Percentiles rank a stretch among this genome's conserved stretches.
These are phyloP conservation scores for Sequoiadendron giganteum DNA, from an alignment of 75 land plant genomes.

Conservation along the genomic window DNA sequence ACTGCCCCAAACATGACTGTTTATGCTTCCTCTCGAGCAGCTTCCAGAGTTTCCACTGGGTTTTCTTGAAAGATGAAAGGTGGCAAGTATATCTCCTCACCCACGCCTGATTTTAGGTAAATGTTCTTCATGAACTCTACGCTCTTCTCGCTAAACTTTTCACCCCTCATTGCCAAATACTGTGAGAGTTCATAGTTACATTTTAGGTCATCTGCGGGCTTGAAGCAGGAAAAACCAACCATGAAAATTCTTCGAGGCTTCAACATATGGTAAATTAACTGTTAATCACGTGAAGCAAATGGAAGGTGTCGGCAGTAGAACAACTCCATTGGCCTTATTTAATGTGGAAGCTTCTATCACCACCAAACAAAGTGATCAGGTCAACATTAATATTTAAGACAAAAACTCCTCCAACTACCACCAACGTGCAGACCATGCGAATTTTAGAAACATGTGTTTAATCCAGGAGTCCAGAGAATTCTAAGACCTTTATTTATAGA, in stretches of 20 bases:
- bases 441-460: too few species aligned
- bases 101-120: constrained; percentile 33
- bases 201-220: constrained; percentile 21
- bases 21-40: constrained; percentile 33
- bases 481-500: too few species aligned
- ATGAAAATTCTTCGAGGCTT: constrained; percentile 24
- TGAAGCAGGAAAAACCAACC: constrained; percentile 39
- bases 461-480: too few species aligned
- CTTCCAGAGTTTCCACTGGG: constrained; percentile 13
- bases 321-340: too few species aligned
- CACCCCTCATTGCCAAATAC: constrained; percentile 17
- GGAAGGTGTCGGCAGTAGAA: too few species aligned
- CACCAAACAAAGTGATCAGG: too few species aligned
- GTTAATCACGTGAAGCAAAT: too few species aligned
- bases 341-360: too few species aligned
- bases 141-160: constrained; percentile 8
- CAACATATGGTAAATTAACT: background rate
- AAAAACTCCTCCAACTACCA: too few species aligned
- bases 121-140: constrained; percentile 35
- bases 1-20: constrained; percentile 34
- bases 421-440: too few species aligned
- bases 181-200: constrained; percentile 26
- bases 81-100: constrained; percentile 57
- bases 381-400: too few species aligned
- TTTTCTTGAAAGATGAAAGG: constrained; percentile 29